phyloP scores from a whole-genome alignment of 2,329 filamentous ascomycete genomes.

The Tolypocladium tropicale region DNA sequence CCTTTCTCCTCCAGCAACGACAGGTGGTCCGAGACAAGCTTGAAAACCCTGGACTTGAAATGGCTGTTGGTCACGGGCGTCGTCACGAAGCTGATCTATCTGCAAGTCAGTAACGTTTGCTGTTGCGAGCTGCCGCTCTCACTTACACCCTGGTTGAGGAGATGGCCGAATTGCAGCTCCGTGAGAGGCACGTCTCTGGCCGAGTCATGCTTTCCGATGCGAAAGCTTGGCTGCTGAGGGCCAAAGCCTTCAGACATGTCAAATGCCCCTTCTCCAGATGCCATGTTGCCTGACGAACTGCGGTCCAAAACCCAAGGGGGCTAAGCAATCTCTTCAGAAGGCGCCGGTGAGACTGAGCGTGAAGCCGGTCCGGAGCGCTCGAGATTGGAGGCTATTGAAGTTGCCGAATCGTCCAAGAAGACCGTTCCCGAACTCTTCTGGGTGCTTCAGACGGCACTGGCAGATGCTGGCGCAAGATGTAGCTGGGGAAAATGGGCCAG shows the following conservation, averaged over 20 bases:
- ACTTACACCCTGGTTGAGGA: constrained; percentile 60
- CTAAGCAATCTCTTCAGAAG: not conserved
- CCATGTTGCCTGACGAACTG: constrained; percentile 9
- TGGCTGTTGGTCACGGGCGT: constrained; percentile 65
- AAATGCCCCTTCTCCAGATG: constrained; percentile 10
- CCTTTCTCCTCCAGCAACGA: constrained; percentile 30
- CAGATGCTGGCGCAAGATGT: not conserved
- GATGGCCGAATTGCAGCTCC: constrained; percentile 53
- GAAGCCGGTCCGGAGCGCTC: not conserved
- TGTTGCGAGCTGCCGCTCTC: not conserved
- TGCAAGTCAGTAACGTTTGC: not conserved
- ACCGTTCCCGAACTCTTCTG: not conserved
- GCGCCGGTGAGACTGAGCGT: not conserved
- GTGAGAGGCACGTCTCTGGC: constrained; percentile 48
- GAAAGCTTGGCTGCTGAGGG: constrained; percentile 39
- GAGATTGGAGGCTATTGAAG: not conserved
- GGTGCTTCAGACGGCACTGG: not conserved
- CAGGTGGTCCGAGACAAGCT: constrained; percentile 47
- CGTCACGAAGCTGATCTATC: constrained; percentile 71
- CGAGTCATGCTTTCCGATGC: constrained; percentile 66
- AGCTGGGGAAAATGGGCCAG: not conserved
- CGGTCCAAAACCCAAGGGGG: not conserved
- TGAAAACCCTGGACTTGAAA: constrained; percentile 60
- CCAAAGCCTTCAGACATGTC: constrained; percentile 15
- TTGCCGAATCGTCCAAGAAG: not conserved